Percentiles rank a stretch among this genome's conserved stretches.
Evolutionary conservation across 2,329 filamentous ascomycete genomes (phyloP).

Genomic region (Fusarium graminum): DNA sequence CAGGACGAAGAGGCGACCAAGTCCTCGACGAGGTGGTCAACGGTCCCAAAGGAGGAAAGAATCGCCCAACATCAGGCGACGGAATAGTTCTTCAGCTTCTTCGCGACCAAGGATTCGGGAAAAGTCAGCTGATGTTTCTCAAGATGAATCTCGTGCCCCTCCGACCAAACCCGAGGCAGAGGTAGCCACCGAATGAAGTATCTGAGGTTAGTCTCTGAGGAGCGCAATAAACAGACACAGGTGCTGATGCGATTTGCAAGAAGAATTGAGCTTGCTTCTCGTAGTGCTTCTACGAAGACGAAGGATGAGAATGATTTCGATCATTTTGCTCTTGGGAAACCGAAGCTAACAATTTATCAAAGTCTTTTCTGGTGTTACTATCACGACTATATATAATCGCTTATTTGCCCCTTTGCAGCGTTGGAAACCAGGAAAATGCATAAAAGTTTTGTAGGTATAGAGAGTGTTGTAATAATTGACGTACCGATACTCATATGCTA

Average conservation of each 20-base stretch:
- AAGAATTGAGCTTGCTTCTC: constrained; percentile 20
- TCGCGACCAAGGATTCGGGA: constrained; percentile 63
- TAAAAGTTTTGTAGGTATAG: constrained; percentile 14
- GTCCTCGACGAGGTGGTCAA: constrained; percentile 22
- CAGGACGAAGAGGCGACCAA: constrained; percentile 33
- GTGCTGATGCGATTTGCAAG: constrained; percentile 21
- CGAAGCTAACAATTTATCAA: constrained; percentile 37
- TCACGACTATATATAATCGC: constrained; percentile 6
- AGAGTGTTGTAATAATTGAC: constrained; percentile 7
- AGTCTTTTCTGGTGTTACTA: constrained; percentile 15
- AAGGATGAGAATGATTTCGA: constrained; percentile 34
- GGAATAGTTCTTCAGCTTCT: constrained; percentile 66
- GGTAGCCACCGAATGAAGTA: constrained; percentile 28
- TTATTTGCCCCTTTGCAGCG: constrained; percentile 16
- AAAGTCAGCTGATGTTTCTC: constrained; percentile 69
- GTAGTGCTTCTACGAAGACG: constrained; percentile 6
- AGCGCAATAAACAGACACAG: neutral
- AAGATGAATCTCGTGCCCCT: constrained; percentile 50
- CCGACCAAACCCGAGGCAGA: constrained; percentile 37
- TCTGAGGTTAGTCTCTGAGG: constrained; percentile 44
- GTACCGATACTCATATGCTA: neutral
- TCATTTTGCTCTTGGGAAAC: constrained; percentile 20
- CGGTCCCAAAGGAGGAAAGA: constrained; percentile 33
- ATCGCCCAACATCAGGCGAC: constrained; percentile 54
- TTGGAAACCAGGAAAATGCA: constrained; percentile 10